A percentile compares a stretch with the other conserved stretches of the same genome.
These are phyloP conservation scores for Dactylellina haptotyla DNA, from an alignment of 2,329 filamentous ascomycete species.

Conservation along the genomic window DNA sequence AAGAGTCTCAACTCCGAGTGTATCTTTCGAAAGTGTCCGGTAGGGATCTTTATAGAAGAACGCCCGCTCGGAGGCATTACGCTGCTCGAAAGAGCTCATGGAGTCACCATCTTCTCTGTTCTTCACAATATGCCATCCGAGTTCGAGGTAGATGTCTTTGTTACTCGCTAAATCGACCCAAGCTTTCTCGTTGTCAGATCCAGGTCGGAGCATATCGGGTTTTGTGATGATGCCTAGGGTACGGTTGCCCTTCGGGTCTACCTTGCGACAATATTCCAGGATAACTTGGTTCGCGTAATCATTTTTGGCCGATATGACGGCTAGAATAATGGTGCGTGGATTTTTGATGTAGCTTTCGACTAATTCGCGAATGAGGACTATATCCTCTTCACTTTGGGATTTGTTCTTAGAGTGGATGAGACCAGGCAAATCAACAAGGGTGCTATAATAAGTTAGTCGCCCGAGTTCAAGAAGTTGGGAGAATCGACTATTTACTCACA, in stretches of 20 bases:
- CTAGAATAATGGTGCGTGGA: slow-evolving; percentile 70
- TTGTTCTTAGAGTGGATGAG: slow-evolving; percentile 67
- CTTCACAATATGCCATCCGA: slow-evolving; percentile 68
- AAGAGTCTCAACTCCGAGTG: slow-evolving; percentile 16
- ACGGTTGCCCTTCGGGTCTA: slow-evolving; percentile 62
- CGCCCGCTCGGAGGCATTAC: slow-evolving; percentile 39
- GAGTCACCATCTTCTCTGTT: slow-evolving; percentile 62
- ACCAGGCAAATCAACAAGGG: slow-evolving; percentile 69
- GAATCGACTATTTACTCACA: slow-evolving; percentile 57
- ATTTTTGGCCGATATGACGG: slow-evolving; percentile 66
- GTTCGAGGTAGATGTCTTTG: slow-evolving; percentile 56
- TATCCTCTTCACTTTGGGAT: slow-evolving; percentile 64
- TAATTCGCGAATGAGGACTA: slow-evolving; percentile 64
- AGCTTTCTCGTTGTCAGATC: slow-evolving; percentile 61
- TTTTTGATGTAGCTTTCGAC: slow-evolving; percentile 69
- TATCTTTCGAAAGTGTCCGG: slow-evolving; percentile 19
- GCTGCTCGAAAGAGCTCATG: slow-evolving; percentile 30
- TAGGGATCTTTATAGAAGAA: slow-evolving; percentile 43
- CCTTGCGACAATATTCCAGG: slow-evolving; percentile 63
- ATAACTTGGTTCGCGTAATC: slow-evolving; percentile 70
- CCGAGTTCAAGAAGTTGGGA: not conserved
- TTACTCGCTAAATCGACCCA: slow-evolving; percentile 58
- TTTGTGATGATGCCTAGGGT: slow-evolving; percentile 71
- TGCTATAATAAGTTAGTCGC: slow-evolving; percentile 56
- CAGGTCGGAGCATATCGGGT: slow-evolving; percentile 64